These are phyloP conservation scores for Boletus sp. DNA, from an alignment of 1,284 basidiomycete genomes.

Conservation along the genomic window DNA sequence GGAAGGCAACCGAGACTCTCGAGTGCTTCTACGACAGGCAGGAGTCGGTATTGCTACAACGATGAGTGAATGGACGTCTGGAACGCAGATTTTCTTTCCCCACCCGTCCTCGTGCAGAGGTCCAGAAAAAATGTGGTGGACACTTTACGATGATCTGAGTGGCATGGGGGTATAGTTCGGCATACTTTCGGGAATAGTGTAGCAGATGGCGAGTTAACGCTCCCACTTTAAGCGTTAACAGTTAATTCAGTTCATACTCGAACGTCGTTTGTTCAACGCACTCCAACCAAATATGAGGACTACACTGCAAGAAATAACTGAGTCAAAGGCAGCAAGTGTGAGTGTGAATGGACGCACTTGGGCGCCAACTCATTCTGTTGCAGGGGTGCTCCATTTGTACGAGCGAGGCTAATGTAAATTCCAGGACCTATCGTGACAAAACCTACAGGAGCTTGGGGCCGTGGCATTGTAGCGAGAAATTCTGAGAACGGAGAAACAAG, in stretches of 20 bases:
- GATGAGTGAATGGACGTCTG: background rate
- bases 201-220: conserved; percentile 46
- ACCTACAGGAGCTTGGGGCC: conserved; percentile 16
- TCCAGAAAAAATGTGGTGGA: conserved; percentile 40
- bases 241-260: background rate
- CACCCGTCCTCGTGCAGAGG: conserved; percentile 33
- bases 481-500: too few relatives aligned
- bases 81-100: conserved; percentile 3
- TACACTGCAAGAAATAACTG: conserved; percentile 30
- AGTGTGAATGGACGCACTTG: conserved; percentile 13
- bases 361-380: conserved; percentile 12
- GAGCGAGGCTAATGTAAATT: conserved; percentile 18
- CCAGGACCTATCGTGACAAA: conserved; percentile 25
- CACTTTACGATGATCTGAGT: conserved; percentile 46
- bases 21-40: conserved; percentile 41
- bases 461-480: conserved; percentile 10
- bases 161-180: conserved; percentile 45
- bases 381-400: background rate
- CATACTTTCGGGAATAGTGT: conserved; percentile 47
- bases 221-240: conserved; percentile 38
- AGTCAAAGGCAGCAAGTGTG: background rate
- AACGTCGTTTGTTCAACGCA: conserved; percentile 22
- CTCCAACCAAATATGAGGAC: conserved; percentile 52
- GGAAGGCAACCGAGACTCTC: conserved; percentile 38
- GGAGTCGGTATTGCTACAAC: conserved; percentile 30